These are phyloP conservation scores for Eimeria maxima DNA, from an alignment of 169 alveolate genomes.

Conservation along the genomic window DNA sequence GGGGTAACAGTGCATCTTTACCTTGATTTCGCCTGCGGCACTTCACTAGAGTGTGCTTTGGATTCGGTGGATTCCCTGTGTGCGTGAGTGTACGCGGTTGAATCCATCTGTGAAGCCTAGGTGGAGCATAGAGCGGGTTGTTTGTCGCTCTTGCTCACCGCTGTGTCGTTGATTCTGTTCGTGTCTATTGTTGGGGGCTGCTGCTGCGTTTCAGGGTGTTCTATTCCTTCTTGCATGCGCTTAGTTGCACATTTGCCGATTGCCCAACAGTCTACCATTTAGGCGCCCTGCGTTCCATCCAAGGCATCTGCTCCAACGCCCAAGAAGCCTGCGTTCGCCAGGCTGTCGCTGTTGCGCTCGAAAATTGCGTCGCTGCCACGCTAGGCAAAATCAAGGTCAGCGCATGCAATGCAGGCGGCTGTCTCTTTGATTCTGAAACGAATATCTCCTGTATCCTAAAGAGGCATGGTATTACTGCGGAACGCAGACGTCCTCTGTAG, in stretches of 20 bases:
- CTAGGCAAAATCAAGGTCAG: slow-evolving; percentile 76
- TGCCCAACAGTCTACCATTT: slow-evolving; percentile 80
- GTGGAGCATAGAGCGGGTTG: neutral
- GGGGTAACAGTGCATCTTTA: too few relatives aligned
- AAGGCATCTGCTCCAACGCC: slow-evolving; percentile 73
- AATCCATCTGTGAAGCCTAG: too few relatives aligned
- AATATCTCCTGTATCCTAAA: neutral
- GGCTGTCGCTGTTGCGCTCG: slow-evolving; percentile 71
- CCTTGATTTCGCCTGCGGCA: too few relatives aligned
- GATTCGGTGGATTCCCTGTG: too few relatives aligned
- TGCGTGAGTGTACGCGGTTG: too few relatives aligned
- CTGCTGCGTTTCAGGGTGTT: slow-evolving; percentile 62
- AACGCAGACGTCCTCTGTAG: neutral
- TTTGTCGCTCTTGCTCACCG: neutral
- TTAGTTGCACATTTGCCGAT: slow-evolving; percentile 62
- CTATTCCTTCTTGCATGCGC: slow-evolving; percentile 63
- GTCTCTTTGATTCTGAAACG: neutral
- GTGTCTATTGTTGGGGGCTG: neutral
- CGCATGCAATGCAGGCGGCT: neutral
- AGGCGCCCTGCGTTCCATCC: slow-evolving; percentile 77
- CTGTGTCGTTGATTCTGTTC: neutral
- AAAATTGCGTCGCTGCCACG: slow-evolving; percentile 50
- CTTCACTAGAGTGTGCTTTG: too few relatives aligned
- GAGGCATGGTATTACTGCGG: neutral
- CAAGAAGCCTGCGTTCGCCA: slow-evolving; percentile 54